Evolutionary conservation across 164 flowering plant species (phyloP), one percentile per base, ranked within the genome.

Genomic region (Dillenia turbinata): DNA sequence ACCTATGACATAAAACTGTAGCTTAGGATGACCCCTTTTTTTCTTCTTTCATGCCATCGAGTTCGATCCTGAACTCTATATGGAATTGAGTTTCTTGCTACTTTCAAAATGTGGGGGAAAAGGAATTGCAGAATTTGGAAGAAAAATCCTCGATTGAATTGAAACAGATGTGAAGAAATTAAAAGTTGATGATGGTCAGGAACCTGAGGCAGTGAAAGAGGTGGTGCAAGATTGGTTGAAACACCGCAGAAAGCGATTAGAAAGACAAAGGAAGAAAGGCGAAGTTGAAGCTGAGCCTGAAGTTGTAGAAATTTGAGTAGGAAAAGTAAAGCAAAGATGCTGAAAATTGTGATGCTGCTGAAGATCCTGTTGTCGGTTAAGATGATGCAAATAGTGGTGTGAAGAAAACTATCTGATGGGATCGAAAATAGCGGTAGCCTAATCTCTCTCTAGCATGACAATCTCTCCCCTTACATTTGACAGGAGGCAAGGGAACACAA

Each of bases 311-410:
- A 66, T 43, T 26, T 7, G 67, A 68, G 15, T 71, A 26, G 61
- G 73, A 82, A 69, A 73, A 82, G 57, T 72, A 79, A 24, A 57
- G 56, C 54, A 73, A 79, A 47, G 69, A 73, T 14, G 67, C 62
- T 57, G 80, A 68, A 52, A 72, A 70, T 44, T 67, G 55, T n/a
- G 66, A 4, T 22, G 44, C 47, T n/a, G 44, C 4, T 40, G 73
- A 44, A 44, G 60, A 47, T 15, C 26, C 24, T 56, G 64, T 40
- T 45, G 70, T 17, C 10, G 26, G 22, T 52, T 60, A 61, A 11
- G 67, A 14, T 44, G 77, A 44, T 9, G 62, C 26, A 1, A 3
- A 24, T 24, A 3, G 62, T 12, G 76, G 82, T 54, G 79, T 77
- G 78, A 83, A 83, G 72, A 77, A 78, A 49, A 75, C 26, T 24